Conservation (phyloP, 345 rosid species). For the Salix brachista region DNA sequence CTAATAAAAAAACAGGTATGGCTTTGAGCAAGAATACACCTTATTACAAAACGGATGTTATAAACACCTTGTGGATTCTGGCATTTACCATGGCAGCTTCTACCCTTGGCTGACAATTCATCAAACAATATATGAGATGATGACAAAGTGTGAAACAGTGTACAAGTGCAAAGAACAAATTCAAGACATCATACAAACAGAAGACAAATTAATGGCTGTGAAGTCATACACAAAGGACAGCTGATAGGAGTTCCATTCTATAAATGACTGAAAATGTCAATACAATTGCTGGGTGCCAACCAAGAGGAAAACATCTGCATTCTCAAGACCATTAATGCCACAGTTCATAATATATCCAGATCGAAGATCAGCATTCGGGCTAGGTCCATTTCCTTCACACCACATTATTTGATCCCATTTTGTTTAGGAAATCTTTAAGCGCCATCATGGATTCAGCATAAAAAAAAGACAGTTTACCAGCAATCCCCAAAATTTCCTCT, state of each 20-base stretch:
- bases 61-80: too few relatives aligned
- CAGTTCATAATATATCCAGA: constrained; percentile 88
- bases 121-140: too few relatives aligned
- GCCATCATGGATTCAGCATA: constrained; percentile 99
- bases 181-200: not conserved
- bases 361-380: constrained; percentile 65
- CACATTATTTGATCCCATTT: constrained; percentile 86
- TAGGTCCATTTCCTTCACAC: constrained; percentile 37
- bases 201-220: not conserved
- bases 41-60: too few relatives aligned
- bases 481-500: too few relatives aligned
- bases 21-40: too few relatives aligned
- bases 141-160: too few relatives aligned
- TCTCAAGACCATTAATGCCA: constrained; percentile 86
- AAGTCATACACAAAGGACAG: not conserved
- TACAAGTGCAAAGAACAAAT: not conserved
- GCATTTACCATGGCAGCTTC: too few relatives aligned
- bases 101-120: too few relatives aligned
- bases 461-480: constrained; percentile 82
- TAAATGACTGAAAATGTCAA: not conserved
- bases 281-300: constrained; percentile 77
- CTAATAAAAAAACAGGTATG: too few relatives aligned
- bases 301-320: constrained; percentile 88
- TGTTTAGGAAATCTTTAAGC: constrained; percentile 83
- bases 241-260: not conserved